Evolutionary conservation across 495 filamentous ascomycete species (phyloP).

Genomic region (Aspergillus affinis): DNA sequence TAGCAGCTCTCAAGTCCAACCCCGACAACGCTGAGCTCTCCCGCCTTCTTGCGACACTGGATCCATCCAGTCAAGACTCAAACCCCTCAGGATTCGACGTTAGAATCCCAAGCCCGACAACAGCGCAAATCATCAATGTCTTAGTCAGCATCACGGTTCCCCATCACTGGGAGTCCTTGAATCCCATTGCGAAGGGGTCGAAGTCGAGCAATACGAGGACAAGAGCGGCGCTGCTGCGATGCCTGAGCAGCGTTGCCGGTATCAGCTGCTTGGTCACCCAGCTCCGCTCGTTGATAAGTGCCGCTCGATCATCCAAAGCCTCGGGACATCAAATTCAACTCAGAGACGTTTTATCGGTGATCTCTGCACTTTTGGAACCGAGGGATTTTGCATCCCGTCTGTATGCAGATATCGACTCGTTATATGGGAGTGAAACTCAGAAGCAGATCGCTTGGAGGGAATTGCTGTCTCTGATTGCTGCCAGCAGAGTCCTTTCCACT

Average conservation of each 20-base stretch:
- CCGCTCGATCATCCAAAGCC: constrained; percentile 28
- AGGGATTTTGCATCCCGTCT: constrained; percentile 54
- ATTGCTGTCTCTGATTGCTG: constrained; percentile 61
- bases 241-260: constrained; percentile 70
- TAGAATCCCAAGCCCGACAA: constrained; percentile 58
- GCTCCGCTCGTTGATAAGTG: constrained; percentile 53
- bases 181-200: constrained; percentile 38
- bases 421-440: constrained; percentile 32
- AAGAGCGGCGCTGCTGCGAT: constrained; percentile 55
- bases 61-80: constrained; percentile 33
- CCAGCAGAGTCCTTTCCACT: constrained; percentile 68
- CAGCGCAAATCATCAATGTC: constrained; percentile 67
- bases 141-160: constrained; percentile 70
- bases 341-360: constrained; percentile 42
- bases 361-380: constrained; percentile 56
- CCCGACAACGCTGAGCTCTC: constrained; percentile 61
- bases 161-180: constrained; percentile 70
- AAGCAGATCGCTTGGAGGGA: constrained; percentile 65
- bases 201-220: constrained; percentile 32
- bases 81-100: constrained; percentile 53
- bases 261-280: constrained; percentile 66
- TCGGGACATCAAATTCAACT: constrained; percentile 30
- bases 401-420: constrained; percentile 44
- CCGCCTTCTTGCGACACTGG: constrained; percentile 53
- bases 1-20: constrained; percentile 62